phyloP scores from a whole-genome alignment of 208 protist species.

The Lotmaria passim region DNA sequence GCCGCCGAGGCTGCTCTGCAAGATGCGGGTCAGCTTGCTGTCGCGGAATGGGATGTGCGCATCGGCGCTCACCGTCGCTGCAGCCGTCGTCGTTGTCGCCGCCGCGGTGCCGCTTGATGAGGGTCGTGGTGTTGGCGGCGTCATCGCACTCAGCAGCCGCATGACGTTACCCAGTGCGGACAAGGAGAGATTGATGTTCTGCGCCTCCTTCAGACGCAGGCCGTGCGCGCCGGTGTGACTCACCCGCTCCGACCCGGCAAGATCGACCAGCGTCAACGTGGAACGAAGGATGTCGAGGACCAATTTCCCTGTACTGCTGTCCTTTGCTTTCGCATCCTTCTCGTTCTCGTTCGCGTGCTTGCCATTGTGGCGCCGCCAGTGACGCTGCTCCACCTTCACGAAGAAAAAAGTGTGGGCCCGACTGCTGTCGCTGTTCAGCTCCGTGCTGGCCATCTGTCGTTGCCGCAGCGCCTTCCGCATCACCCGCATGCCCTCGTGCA shows the following conservation, averaged over 20 bases:
- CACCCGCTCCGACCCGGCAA: constrained; percentile 93
- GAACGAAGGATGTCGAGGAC: constrained; percentile 1
- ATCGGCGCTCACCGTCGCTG: background rate
- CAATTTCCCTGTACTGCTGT: background rate
- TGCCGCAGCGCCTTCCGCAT: constrained; percentile 42
- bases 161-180: constrained; percentile 92
- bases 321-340: background rate
- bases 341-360: background rate
- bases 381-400: constrained; percentile 43
- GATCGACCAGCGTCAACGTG: constrained; percentile 88
- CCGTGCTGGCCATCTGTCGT: constrained; percentile 67
- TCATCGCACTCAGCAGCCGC: constrained; percentile 42
- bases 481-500: constrained; percentile 45
- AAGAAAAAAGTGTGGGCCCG: constrained; percentile 90
- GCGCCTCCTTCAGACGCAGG: constrained; percentile 76
- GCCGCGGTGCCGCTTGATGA: background rate
- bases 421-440: constrained; percentile 85
- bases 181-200: constrained; percentile 93
- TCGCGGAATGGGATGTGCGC: constrained; percentile 89
- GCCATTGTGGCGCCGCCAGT: constrained; percentile 1
- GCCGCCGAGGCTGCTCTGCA: constrained; percentile 85
- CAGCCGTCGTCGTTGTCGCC: background rate
- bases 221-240: constrained; percentile 78
- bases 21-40: constrained; percentile 90
- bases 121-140: too few relatives aligned